These are phyloP conservation scores for Salix exigua DNA, from an alignment of 345 rosid genomes.

Conservation along the genomic window DNA sequence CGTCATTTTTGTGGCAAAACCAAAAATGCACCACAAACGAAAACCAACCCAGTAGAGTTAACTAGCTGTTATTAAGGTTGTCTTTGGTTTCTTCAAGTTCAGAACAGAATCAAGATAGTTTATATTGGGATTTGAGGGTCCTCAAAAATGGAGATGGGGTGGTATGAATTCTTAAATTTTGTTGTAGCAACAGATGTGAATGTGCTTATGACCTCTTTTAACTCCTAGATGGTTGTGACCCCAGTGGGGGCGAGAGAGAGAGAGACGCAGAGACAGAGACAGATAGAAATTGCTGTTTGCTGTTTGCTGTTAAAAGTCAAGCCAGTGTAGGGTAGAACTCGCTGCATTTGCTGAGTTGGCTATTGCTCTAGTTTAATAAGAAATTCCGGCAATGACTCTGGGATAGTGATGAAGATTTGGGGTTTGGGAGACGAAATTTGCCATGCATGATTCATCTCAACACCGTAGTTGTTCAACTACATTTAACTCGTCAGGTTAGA, in stretches of 20 bases:
- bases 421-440: neutral
- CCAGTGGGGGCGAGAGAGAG: neutral
- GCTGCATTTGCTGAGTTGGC: neutral
- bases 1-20: neutral
- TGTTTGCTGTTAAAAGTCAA: neutral
- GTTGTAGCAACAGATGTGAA: neutral
- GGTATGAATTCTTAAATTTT: neutral
- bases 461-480: too few species aligned
- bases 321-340: neutral
- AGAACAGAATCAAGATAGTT: neutral
- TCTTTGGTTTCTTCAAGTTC: neutral
- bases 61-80: neutral
- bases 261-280: neutral
- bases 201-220: neutral
- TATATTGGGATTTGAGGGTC: neutral
- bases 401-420: neutral
- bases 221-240: neutral
- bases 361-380: too few species aligned
- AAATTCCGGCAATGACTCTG: neutral
- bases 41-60: neutral
- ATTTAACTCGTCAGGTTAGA: too few species aligned
- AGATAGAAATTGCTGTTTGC: neutral
- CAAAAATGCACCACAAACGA: conserved; percentile 5
- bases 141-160: neutral
- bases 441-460: too few species aligned